Conservation (phyloP, 2,329 filamentous ascomycete species). For the Knufia fluminis region DNA sequence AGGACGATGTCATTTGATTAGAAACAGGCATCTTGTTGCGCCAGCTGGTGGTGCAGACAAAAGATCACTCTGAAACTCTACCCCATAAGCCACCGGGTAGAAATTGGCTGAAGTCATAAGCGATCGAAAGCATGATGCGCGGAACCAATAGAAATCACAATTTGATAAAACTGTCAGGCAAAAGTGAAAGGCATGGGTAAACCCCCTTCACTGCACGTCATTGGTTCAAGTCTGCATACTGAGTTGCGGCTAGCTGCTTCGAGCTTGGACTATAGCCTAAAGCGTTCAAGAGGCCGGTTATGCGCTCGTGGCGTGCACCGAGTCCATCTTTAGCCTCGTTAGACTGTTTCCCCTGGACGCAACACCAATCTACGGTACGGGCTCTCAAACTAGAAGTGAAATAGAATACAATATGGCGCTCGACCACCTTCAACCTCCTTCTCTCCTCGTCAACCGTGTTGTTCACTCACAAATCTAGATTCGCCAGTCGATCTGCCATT, state of each 20-base stretch:
- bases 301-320: neutral
- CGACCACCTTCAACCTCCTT: constrained; percentile 3
- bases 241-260: neutral
- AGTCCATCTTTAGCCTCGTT: neutral
- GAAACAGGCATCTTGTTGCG: neutral
- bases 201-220: neutral
- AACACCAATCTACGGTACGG: neutral
- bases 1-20: neutral
- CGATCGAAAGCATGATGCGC: no score
- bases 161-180: neutral
- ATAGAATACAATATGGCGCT: constrained; percentile 4
- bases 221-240: neutral
- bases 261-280: neutral
- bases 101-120: neutral
- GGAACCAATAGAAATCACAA: neutral
- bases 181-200: no score
- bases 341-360: neutral
- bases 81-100: neutral
- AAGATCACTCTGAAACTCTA: constrained; percentile 4
- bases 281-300: neutral
- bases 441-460: neutral
- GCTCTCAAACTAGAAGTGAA: neutral
- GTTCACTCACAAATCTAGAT: neutral
- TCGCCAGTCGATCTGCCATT: constrained; percentile 7
- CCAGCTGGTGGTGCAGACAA: neutral